These are phyloP conservation scores for Dalbergia cultrata DNA, from an alignment of 306 rosid species.

Conservation along the genomic window DNA sequence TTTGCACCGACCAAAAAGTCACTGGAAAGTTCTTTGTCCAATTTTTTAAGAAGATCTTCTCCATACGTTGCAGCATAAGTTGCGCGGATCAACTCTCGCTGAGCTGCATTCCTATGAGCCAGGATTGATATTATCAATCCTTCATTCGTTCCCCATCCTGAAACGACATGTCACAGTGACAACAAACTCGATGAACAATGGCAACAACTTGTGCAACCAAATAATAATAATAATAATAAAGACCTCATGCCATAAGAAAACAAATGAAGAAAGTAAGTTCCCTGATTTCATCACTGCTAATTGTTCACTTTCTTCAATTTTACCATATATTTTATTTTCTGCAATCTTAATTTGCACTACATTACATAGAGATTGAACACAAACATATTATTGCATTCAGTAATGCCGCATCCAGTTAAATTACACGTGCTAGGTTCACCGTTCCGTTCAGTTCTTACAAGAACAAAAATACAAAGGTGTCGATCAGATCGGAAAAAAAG, in stretches of 20 bases:
- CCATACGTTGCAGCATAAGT: conserved; percentile 62
- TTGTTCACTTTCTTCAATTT: not conserved
- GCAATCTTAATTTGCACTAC: not conserved
- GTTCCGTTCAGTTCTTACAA: not conserved
- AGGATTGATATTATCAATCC: conserved; percentile 62
- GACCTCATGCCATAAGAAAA: not conserved
- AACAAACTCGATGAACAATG: not conserved
- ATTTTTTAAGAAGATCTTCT: conserved; percentile 66
- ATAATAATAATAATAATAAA: too few relatives aligned
- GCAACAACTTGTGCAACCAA: not conserved
- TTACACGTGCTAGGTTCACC: not conserved
- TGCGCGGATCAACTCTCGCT: conserved; percentile 62
- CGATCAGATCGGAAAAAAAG: not conserved
- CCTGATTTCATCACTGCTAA: not conserved
- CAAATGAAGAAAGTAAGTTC: conserved; percentile 15
- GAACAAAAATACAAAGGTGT: not conserved
- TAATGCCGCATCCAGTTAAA: not conserved
- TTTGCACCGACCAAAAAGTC: conserved; percentile 66
- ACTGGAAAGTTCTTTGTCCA: conserved; percentile 78
- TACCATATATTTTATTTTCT: not conserved
- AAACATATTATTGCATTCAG: not conserved
- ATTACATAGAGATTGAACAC: not conserved
- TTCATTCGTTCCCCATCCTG: conserved; percentile 86
- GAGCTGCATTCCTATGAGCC: conserved; percentile 69
- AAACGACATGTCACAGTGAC: conserved; percentile 38